Base-by-base conservation (phyloP, 2,329 filamentous ascomycete genomes). In the Diaporthe caulivora region DNA sequence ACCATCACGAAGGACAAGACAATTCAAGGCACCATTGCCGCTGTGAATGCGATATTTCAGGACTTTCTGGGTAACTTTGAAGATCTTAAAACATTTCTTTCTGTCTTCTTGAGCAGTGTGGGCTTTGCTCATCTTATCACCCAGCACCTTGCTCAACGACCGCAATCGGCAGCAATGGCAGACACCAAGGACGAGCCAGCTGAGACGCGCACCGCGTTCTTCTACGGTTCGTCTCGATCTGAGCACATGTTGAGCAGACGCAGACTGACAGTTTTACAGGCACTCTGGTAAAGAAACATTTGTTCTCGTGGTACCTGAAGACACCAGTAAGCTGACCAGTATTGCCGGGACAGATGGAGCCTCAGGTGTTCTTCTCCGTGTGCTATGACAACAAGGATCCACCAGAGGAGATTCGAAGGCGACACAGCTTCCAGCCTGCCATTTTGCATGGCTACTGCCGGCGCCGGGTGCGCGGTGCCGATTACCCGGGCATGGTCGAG, bases 311-410 rank as follows among this genome's bases (percentile, higher is more conserved):
- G 8, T 6, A 2, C n/a, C 11, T 15, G 2, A 17, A 31, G 26
- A n/a, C 2, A 11, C 70, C 1, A 3, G 2, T 13, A 15, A 29
- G 49, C 65, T 73, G 11, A 73, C 71, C 18, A 26, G 44, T 21
- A 10, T 51, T 7, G 9, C 1, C 18, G 44, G 40, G 7, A 42
- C 62, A 88, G 80, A 98, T 98, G 95, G 93, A 92, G n/a, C 91
- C 93, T 0, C 90, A 93, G 79, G 92, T 98, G 78, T 94, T 98
- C 78, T 93, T 93, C 84, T 93, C 93, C 44, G 95, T 98, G 55
- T 94, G 94, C 82, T 94, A 95, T 83, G 90, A 91, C 77, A 83
- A 84, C 11, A 81, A 84, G 21, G 78, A 81, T 7, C 86, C 87
- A 75, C 79, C 89, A 79, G 47, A 88, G 81, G 79, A 86, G 81